Conservation (phyloP, 2,329 filamentous ascomycete genomes). For the Ophiostoma himal-ulmi region DNA sequence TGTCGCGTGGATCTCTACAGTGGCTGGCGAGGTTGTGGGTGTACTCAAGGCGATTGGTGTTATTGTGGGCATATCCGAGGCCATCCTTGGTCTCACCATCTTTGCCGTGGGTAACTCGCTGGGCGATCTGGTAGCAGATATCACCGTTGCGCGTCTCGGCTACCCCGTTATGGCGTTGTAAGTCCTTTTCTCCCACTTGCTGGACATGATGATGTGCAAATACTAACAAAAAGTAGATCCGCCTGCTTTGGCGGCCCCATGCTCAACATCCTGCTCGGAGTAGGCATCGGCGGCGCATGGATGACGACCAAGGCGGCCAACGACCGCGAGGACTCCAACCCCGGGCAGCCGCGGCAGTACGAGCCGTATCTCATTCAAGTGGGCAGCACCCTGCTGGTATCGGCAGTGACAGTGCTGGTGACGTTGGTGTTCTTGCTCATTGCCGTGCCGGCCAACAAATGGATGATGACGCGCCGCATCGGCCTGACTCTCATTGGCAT, state of each 20-base stretch:
- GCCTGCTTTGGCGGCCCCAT: constrained; percentile 98
- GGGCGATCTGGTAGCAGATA: constrained; percentile 88
- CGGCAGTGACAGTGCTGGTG: constrained; percentile 72
- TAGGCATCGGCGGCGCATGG: constrained; percentile 84
- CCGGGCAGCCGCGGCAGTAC: constrained; percentile 58
- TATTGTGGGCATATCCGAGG: constrained; percentile 87
- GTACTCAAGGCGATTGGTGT: constrained; percentile 90
- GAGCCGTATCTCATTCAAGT: constrained; percentile 78
- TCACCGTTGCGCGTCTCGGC: constrained; percentile 86
- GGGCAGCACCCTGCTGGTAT: constrained; percentile 77
- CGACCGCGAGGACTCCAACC: constrained; percentile 60
- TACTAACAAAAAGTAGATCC: constrained; percentile 43
- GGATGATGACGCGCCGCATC: constrained; percentile 76
- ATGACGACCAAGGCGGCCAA: constrained; percentile 72
- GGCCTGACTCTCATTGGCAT: constrained; percentile 73
- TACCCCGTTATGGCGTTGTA: constrained; percentile 91
- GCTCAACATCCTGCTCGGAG: constrained; percentile 92
- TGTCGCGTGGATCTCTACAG: constrained; percentile 93
- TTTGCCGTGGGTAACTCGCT: constrained; percentile 96
- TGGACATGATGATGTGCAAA: no score
- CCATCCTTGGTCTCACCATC: constrained; percentile 87
- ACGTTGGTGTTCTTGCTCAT: constrained; percentile 75
- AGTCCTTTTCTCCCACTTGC: constrained; percentile 28
- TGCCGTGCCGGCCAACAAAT: constrained; percentile 76
- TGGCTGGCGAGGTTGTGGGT: constrained; percentile 91